These are phyloP conservation scores for Kodamaea kaohsiungensis DNA, from an alignment of 805 yeast genomes.

Conservation along the genomic window DNA sequence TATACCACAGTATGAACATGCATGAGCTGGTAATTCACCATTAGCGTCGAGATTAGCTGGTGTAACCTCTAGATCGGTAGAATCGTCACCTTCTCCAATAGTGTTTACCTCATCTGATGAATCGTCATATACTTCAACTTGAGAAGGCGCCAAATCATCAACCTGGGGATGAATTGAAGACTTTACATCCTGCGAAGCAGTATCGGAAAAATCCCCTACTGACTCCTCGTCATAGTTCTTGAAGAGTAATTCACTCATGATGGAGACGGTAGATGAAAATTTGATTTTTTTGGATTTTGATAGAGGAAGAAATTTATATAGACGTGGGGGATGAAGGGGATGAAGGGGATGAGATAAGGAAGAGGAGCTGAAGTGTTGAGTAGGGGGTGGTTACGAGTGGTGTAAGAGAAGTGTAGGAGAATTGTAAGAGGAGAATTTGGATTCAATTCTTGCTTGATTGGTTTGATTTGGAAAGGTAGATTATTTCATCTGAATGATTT, in stretches of 20 bases:
- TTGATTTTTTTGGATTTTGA: neutral
- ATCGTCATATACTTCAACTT: neutral
- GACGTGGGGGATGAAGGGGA: neutral
- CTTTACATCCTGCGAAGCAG: neutral
- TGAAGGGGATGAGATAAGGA: too few relatives aligned
- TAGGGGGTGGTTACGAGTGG: too few relatives aligned
- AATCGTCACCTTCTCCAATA: neutral
- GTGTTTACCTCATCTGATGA: neutral
- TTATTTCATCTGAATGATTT: too few relatives aligned
- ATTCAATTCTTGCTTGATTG: too few relatives aligned
- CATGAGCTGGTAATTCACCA: neutral
- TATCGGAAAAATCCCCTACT: constrained; percentile 1
- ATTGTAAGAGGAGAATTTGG: too few relatives aligned
- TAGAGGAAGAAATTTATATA: neutral
- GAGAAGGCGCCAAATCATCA: neutral
- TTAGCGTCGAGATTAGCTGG: neutral
- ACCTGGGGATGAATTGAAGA: neutral
- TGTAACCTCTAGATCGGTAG: neutral
- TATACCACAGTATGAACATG: constrained; percentile 74
- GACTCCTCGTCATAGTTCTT: constrained; percentile 18
- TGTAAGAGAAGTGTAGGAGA: neutral
- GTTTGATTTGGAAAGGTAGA: too few relatives aligned
- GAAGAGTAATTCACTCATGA: constrained; percentile 26
- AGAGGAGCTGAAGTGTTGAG: too few relatives aligned
- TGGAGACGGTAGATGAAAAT: neutral